Evolutionary conservation across 83 land plant species (phyloP).

Genomic region (Larix sibirica): DNA sequence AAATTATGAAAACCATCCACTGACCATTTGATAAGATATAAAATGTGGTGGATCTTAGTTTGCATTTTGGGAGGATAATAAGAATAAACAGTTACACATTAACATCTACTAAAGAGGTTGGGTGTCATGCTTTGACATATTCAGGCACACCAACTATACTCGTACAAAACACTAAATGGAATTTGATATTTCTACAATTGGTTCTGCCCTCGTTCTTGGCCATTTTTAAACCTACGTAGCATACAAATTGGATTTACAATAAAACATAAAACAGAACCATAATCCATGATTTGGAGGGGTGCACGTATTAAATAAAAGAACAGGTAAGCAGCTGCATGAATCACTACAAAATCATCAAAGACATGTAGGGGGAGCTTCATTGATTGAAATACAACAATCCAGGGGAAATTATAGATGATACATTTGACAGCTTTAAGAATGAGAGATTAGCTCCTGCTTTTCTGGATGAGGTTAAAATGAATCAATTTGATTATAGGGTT

Average conservation of each 20-base stretch:
- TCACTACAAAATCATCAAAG: slow-evolving; percentile 4
- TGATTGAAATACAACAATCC: slow-evolving; percentile 4
- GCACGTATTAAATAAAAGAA: slow-evolving; percentile 10
- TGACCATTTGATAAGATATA: too few relatives aligned
- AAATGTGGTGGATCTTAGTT: too few relatives aligned
- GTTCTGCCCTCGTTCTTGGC: background rate
- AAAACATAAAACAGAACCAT: background rate
- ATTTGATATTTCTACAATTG: background rate
- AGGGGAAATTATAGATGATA: background rate
- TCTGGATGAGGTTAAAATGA: slow-evolving; percentile 8
- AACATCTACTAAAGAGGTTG: too few relatives aligned
- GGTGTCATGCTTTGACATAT: too few relatives aligned
- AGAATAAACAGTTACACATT: too few relatives aligned
- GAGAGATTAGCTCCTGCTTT: slow-evolving; percentile 12
- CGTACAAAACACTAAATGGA: too few relatives aligned
- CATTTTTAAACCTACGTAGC: background rate
- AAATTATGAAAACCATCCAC: too few relatives aligned
- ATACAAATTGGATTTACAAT: slow-evolving; percentile 1
- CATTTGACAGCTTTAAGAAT: background rate
- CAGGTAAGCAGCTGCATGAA: background rate
- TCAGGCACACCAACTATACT: too few relatives aligned
- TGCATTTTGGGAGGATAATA: too few relatives aligned
- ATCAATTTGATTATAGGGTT: slow-evolving; percentile 8
- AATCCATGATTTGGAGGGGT: background rate
- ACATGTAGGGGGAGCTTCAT: slow-evolving; percentile 8